Conservation (phyloP, 1,139 yeast species). For the Hansenula lynferdii region DNA sequence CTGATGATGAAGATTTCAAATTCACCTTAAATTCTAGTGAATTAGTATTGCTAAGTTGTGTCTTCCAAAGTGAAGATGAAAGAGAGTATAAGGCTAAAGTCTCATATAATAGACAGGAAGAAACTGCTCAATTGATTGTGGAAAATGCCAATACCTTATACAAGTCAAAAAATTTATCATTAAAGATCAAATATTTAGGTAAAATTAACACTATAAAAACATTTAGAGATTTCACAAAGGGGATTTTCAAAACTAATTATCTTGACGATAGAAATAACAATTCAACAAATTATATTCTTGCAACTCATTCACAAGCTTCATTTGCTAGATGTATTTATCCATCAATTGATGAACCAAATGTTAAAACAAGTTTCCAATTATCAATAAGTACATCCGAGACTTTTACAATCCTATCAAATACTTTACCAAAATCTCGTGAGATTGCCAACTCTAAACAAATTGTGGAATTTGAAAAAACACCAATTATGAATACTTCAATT, state of each 20-base stretch:
- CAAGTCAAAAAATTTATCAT: slow-evolving; percentile 8
- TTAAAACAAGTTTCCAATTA: slow-evolving; percentile 47
- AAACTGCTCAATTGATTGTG: slow-evolving; percentile 28
- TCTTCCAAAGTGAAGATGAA: slow-evolving; percentile 15
- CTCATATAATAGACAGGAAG: slow-evolving; percentile 34
- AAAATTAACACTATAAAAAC: slow-evolving; percentile 52
- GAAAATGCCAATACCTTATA: slow-evolving; percentile 14
- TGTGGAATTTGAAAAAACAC: slow-evolving; percentile 45
- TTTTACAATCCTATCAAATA: slow-evolving; percentile 49
- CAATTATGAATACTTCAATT: slow-evolving; percentile 54
- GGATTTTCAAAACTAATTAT: slow-evolving; percentile 66
- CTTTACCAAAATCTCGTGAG: slow-evolving; percentile 25
- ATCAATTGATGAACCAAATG: slow-evolving; percentile 55
- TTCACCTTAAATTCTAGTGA: slow-evolving; percentile 40
- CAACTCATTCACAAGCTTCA: slow-evolving; percentile 70
- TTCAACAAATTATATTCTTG: slow-evolving; percentile 45
- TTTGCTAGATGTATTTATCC: slow-evolving; percentile 61
- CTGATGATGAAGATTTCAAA: slow-evolving; percentile 19
- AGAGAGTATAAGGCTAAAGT: slow-evolving; percentile 30
- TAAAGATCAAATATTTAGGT: slow-evolving; percentile 42
- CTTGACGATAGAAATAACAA: slow-evolving; percentile 43
- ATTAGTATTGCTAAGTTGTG: slow-evolving; percentile 32
- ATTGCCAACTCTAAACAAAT: slow-evolving; percentile 26
- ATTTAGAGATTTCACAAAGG: slow-evolving; percentile 51
- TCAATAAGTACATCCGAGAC: slow-evolving; percentile 38